A percentile compares a stretch with the other conserved stretches of the same genome.
Evolutionary conservation across 805 yeast genomes (phyloP).

Genomic region (Metschnikowia noctiluminum): DNA sequence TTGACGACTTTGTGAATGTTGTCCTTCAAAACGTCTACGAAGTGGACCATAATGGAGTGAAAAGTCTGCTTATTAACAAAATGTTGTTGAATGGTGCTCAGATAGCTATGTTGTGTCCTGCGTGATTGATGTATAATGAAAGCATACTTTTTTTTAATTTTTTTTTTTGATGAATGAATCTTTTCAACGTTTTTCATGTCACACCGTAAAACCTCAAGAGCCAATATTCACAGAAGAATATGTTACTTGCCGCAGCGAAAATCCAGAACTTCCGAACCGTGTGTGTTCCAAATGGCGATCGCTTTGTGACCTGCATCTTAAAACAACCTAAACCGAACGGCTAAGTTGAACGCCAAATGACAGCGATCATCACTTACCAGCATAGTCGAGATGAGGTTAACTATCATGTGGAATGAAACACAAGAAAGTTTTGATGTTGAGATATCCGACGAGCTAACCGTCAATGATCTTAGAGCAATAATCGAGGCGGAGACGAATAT

Average conservation of each 20-base stretch:
- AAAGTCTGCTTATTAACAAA: constrained; percentile 46
- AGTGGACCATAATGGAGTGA: constrained; percentile 40
- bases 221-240: too few species aligned
- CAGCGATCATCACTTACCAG: background rate
- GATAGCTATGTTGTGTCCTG: constrained; percentile 55
- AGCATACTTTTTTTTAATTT: too few species aligned
- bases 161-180: too few species aligned
- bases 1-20: constrained; percentile 92
- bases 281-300: too few species aligned
- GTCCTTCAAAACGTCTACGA: constrained; percentile 82
- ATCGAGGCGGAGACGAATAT: constrained; percentile 67
- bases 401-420: constrained; percentile 18
- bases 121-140: background rate
- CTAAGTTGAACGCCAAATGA: background rate
- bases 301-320: constrained; percentile 1
- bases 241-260: too few species aligned
- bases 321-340: background rate
- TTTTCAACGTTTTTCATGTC: too few species aligned
- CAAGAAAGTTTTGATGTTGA: constrained; percentile 47
- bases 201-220: too few species aligned
- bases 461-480: constrained; percentile 70
- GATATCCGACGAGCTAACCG: constrained; percentile 57
- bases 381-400: constrained; percentile 11
- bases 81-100: constrained; percentile 72
- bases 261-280: too few species aligned